phyloP scores from a whole-genome alignment of 225 moss, liverwort and hornwort genomes.

The Antitrichia curtipendula region DNA sequence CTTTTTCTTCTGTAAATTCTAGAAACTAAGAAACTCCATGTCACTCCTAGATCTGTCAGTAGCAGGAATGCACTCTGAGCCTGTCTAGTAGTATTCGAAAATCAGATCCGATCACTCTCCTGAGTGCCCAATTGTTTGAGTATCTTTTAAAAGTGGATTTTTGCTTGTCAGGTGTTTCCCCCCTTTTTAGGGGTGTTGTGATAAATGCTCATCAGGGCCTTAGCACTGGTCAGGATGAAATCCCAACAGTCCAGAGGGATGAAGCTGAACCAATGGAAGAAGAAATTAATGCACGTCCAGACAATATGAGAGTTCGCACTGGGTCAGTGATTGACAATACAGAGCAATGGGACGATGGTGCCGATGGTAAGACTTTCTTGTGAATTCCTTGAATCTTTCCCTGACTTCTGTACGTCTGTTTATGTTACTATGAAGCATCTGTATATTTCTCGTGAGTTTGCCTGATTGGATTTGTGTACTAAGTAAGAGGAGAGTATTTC shows the following conservation, averaged over 20 bases:
- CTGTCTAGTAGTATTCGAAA: not conserved
- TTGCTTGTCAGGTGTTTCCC: constrained; percentile 18
- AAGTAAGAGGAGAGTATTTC: not conserved
- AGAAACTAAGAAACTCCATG: not conserved
- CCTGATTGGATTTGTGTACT: not conserved
- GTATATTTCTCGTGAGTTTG: not conserved
- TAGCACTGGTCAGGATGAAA: not conserved
- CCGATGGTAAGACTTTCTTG: not conserved
- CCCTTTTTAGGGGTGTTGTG: not conserved
- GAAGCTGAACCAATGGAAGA: constrained; percentile 10
- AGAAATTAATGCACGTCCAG: constrained; percentile 1
- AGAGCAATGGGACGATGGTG: constrained; percentile 3
- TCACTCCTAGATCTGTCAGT: not conserved
- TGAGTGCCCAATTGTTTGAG: not conserved
- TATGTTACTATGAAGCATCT: not conserved
- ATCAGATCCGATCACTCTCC: not conserved
- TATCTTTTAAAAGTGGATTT: not conserved
- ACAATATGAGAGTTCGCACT: not conserved
- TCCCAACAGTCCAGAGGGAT: not conserved
- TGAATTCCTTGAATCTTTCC: not conserved
- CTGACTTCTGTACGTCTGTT: not conserved
- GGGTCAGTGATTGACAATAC: constrained; percentile 7
- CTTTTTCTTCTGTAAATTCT: not conserved
- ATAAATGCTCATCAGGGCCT: not conserved
- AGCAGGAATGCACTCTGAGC: not conserved